Conservation (phyloP, 768 basidiomycete species). For the Lactarius hengduanensis region DNA sequence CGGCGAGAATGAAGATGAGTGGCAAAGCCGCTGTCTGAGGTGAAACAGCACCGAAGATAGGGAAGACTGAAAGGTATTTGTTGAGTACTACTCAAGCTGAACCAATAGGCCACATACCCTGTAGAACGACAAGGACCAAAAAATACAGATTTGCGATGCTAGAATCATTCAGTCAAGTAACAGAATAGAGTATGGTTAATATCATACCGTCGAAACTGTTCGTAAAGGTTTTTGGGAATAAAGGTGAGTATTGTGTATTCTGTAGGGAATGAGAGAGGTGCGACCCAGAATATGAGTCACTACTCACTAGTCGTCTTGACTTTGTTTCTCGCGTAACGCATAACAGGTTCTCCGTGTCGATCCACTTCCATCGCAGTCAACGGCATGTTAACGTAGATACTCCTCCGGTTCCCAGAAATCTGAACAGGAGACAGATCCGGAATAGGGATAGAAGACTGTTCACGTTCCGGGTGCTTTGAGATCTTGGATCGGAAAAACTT, state of each 20-base stretch:
- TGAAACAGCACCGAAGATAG: conserved; percentile 86
- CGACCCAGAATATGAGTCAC: background rate
- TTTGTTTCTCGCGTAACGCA: conserved; percentile 87
- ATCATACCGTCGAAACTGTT: conserved; percentile 83
- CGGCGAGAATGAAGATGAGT: conserved; percentile 77
- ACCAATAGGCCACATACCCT: conserved; percentile 44
- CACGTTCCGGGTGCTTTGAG: conserved; percentile 40
- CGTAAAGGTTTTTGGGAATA: conserved; percentile 89
- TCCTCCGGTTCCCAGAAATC: conserved; percentile 56
- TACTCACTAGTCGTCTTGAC: conserved; percentile 88
- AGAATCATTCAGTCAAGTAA: conserved; percentile 22
- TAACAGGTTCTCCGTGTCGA: conserved; percentile 69
- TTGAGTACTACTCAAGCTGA: conserved; percentile 24
- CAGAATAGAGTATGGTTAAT: background rate
- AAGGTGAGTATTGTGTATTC: conserved; percentile 92
- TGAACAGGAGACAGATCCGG: conserved; percentile 38
- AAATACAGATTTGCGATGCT: conserved; percentile 95
- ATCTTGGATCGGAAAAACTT: conserved; percentile 51
- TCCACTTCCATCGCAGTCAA: conserved; percentile 65
- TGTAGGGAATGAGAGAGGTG: conserved; percentile 33
- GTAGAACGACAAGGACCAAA: conserved; percentile 74
- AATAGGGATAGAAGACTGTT: conserved; percentile 36
- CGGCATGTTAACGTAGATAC: conserved; percentile 77
- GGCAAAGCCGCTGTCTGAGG: conserved; percentile 83
- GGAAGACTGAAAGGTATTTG: conserved; percentile 57